Conservation (phyloP, 139 green algal species). For the Auxenochlorella pyrenoidosa region DNA sequence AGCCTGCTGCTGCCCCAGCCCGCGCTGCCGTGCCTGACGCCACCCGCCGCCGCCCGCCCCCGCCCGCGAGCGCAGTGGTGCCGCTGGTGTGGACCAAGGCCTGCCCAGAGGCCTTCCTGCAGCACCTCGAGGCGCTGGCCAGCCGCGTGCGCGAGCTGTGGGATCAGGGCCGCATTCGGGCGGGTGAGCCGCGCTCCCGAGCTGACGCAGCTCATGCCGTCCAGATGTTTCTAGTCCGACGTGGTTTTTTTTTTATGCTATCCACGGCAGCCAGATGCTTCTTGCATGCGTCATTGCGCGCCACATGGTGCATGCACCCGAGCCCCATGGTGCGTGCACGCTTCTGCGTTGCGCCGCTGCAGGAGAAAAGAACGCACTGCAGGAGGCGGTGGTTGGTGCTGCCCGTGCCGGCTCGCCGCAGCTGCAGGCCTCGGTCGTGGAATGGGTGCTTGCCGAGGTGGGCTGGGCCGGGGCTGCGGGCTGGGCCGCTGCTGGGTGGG, state of each 20-base stretch:
- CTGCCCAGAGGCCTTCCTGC: constrained; percentile 62
- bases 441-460: constrained; percentile 68
- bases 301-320: too few relatives aligned
- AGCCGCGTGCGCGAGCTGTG: constrained; percentile 62
- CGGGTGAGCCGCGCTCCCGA: constrained; percentile 3
- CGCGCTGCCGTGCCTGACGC: not conserved
- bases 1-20: not conserved
- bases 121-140: constrained; percentile 71
- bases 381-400: constrained; percentile 66
- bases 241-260: too few relatives aligned
- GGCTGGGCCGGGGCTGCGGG: not conserved
- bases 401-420: constrained; percentile 31
- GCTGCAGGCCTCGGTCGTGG: constrained; percentile 55
- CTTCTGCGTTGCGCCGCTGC: too few relatives aligned
- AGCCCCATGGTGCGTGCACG: too few relatives aligned
- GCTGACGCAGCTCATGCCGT: too few relatives aligned
- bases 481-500: too few relatives aligned
- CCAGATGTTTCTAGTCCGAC: too few relatives aligned
- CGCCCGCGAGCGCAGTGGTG: constrained; percentile 27
- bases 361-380: constrained; percentile 73
- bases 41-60: not conserved
- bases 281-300: too few relatives aligned
- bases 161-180: constrained; percentile 56
- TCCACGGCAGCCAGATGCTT: too few relatives aligned
- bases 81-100: constrained; percentile 57